Base-by-base conservation (phyloP, 768 basidiomycete species). In the Suillus bovinus region DNA sequence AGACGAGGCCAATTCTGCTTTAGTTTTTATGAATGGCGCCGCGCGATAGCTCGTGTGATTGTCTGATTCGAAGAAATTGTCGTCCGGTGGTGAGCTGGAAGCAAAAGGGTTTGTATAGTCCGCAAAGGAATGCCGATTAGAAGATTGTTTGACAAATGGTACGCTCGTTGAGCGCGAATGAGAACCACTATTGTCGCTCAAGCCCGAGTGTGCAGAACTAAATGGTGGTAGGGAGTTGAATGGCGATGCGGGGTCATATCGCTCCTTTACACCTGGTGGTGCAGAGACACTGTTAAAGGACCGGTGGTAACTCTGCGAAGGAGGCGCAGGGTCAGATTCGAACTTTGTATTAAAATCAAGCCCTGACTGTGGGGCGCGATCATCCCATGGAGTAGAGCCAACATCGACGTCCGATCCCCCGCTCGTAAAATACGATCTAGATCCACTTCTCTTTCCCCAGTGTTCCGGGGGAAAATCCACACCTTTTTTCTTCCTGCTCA, bases 391-490 rank as follows among this genome's bases (percentile, higher is more conserved):
- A 59, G 44, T 29, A 44, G 61, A 36, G 33, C 58, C 64, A 17
- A 10, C 31, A n/a, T 70, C 63, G 9, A 66, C 68, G 36, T 66
- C 70, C 54, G 74, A 65, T 56, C 27, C 38, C 17, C 38, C 38
- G 17, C 38, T 27, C 27, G 38, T 7, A 64, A 89, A 89, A 70
- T 87, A 87, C 9, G 88, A 85, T 1, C 84, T 87, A 9, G 75
- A 72, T 59, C 80, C 74, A 61, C 78, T 80, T 38, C 70, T 71
- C 16, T 70, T 68, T 8, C 84, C 86, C 90, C 90, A 92, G 22
- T 84, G 78, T 31, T 75, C 67, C 5, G 90, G 90, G 36, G 91
- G 90, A 63, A 90, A 91, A 2, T 79, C 69, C 1, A 70, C 34
- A 44, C 74, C 67, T 63, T 81, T 84, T 71, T 84, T 85, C 73